Evolutionary conservation across 441 rosid species (phyloP).

Genomic region (Bruguiera hainesii): DNA sequence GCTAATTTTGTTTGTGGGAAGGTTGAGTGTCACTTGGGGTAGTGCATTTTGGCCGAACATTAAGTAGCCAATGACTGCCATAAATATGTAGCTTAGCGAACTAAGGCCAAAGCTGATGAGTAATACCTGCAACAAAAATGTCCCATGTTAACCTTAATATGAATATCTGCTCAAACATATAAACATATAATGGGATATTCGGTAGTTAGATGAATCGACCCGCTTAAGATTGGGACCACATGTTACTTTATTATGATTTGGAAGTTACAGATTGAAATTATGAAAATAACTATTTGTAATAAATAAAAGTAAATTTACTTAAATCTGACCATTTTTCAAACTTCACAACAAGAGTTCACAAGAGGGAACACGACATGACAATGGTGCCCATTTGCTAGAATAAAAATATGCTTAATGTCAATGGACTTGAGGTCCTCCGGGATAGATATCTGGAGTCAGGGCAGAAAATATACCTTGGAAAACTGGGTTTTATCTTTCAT

Average conservation of each 20-base stretch:
- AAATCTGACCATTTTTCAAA: no score
- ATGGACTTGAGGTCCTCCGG: no score
- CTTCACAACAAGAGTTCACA: no score
- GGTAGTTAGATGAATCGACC: no score
- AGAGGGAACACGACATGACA: no score
- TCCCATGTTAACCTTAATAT: not conserved
- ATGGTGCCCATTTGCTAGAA: no score
- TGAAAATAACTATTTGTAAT: no score
- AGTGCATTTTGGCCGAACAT: constrained; percentile 9
- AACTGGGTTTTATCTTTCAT: constrained; percentile 33
- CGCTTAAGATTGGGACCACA: no score
- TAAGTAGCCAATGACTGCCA: constrained; percentile 14
- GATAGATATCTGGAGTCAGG: not conserved
- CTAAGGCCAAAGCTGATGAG: constrained; percentile 1
- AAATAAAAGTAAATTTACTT: no score
- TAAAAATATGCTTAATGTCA: no score
- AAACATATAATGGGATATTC: not conserved
- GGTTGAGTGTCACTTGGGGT: constrained; percentile 19
- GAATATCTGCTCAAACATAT: not conserved
- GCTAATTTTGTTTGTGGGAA: constrained; percentile 12
- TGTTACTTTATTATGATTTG: no score
- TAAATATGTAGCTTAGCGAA: not conserved
- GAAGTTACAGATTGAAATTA: no score
- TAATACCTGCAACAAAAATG: constrained; percentile 8
- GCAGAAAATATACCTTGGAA: constrained; percentile 19